A percentile compares a stretch with the other conserved stretches of the same genome.
These are phyloP conservation scores for Cordyceps cicadae DNA, from an alignment of 2,329 filamentous ascomycete species.

Conservation along the genomic window DNA sequence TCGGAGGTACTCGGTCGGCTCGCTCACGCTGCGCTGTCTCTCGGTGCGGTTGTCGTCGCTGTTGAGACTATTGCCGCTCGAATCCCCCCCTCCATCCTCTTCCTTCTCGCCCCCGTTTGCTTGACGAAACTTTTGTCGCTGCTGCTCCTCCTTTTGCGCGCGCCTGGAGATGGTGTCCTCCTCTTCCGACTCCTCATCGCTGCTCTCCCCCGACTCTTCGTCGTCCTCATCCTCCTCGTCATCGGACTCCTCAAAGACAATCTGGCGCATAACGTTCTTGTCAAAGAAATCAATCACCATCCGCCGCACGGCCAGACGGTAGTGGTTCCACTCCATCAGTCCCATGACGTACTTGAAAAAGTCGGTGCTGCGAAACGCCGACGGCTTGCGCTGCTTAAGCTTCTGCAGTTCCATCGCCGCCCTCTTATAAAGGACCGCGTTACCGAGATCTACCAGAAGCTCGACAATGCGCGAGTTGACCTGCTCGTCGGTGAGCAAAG, in stretches of 20 bases:
- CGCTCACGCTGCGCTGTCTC: slow-evolving; percentile 47
- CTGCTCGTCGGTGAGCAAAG: slow-evolving; percentile 49
- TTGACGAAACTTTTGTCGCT: not conserved
- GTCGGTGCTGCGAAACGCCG: slow-evolving; percentile 64
- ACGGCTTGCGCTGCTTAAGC: slow-evolving; percentile 66
- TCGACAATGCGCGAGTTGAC: slow-evolving; percentile 76
- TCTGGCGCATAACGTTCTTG: slow-evolving; percentile 73
- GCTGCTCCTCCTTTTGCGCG: slow-evolving; percentile 15
- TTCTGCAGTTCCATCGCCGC: slow-evolving; percentile 74
- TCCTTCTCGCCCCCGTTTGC: slow-evolving; percentile 39
- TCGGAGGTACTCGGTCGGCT: slow-evolving; percentile 29
- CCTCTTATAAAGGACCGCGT: slow-evolving; percentile 85
- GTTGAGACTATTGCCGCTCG: slow-evolving; percentile 27
- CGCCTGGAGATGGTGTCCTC: slow-evolving; percentile 17
- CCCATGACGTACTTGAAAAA: slow-evolving; percentile 82
- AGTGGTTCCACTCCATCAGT: slow-evolving; percentile 82
- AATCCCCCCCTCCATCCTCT: slow-evolving; percentile 43
- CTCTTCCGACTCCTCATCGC: slow-evolving; percentile 35
- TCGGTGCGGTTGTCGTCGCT: slow-evolving; percentile 43
- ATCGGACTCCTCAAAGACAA: slow-evolving; percentile 64
- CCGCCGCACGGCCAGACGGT: slow-evolving; percentile 74
- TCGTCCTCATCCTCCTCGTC: slow-evolving; percentile 48
- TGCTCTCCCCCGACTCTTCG: slow-evolving; percentile 38
- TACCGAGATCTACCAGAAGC: slow-evolving; percentile 79
- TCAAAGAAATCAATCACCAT: slow-evolving; percentile 94